phyloP scores from a whole-genome alignment of 352 stramenopile genomes.

The Phytophthora meadii region DNA sequence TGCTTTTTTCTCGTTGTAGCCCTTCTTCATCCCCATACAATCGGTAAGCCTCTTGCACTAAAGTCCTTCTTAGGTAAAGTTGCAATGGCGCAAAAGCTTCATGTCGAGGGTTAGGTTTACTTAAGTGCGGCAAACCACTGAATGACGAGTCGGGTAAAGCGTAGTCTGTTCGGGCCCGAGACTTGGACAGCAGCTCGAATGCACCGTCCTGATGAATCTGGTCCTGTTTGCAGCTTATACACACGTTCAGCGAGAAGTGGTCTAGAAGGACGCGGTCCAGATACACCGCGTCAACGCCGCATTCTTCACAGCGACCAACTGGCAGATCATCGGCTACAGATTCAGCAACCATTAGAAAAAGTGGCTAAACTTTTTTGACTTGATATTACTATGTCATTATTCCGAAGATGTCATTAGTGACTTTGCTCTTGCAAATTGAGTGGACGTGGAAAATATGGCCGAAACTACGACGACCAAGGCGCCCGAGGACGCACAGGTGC shows the following conservation, averaged over 20 bases:
- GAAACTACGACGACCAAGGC: conserved; percentile 14
- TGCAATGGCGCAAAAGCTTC: conserved; percentile 74
- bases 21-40: conserved; percentile 55
- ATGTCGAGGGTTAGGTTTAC: conserved; percentile 69
- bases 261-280: conserved; percentile 57
- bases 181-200: conserved; percentile 75
- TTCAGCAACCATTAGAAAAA: conserved; percentile 1
- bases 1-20: conserved; percentile 54
- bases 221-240: conserved; percentile 71
- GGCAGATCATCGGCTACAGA: conserved; percentile 25
- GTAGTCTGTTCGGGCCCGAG: conserved; percentile 59
- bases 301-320: conserved; percentile 57
- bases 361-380: not conserved
- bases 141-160: conserved; percentile 73
- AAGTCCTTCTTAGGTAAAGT: conserved; percentile 61
- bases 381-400: conserved; percentile 19
- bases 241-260: conserved; percentile 66
- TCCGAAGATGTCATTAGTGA: conserved; percentile 4
- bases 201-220: conserved; percentile 50
- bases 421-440: conserved; percentile 12
- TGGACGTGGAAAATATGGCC: conserved; percentile 38
- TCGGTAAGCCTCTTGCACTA: conserved; percentile 59
- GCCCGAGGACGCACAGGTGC: conserved; percentile 32
- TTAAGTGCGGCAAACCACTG: conserved; percentile 48
- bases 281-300: conserved; percentile 48